Percentiles rank a stretch among this genome's conserved stretches.
These are phyloP conservation scores for Haberlea rhodopensis DNA, from an alignment of 257 asterid genomes.

Conservation along the genomic window DNA sequence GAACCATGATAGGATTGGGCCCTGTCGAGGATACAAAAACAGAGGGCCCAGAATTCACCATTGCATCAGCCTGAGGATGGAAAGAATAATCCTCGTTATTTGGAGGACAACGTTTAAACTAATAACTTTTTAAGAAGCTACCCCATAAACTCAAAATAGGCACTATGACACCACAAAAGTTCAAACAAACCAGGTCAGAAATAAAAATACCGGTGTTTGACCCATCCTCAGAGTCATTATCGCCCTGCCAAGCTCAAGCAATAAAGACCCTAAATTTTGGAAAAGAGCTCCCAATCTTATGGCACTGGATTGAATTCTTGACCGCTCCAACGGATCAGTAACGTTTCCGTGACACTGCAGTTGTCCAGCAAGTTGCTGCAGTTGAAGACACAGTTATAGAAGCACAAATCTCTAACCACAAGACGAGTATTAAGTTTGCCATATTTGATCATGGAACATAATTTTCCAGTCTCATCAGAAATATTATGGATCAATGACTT, in stretches of 20 bases:
- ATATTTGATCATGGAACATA: not conserved
- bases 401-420: conserved; percentile 12
- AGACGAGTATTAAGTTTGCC: conserved; percentile 1
- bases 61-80: conserved; percentile 71
- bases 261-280: conserved; percentile 75
- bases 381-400: conserved; percentile 18
- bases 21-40: conserved; percentile 79
- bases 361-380: conserved; percentile 75
- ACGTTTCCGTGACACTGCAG: conserved; percentile 60
- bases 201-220: conserved; percentile 60
- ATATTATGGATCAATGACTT: not conserved
- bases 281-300: conserved; percentile 70
- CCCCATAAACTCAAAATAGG: not conserved
- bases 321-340: conserved; percentile 59
- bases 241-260: conserved; percentile 96
- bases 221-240: conserved; percentile 90
- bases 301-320: conserved; percentile 69
- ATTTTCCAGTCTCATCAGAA: not conserved
- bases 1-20: conserved; percentile 97
- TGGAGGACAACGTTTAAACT: not conserved
- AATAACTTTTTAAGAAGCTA: conserved; percentile 9
- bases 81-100: conserved; percentile 13
- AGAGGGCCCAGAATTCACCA: conserved; percentile 96
- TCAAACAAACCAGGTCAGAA: conserved; percentile 15
- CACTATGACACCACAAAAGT: conserved; percentile 8